Evolutionary conservation across 2,329 filamentous ascomycete species (phyloP).

Genomic region (Trichoderma harzianum): DNA sequence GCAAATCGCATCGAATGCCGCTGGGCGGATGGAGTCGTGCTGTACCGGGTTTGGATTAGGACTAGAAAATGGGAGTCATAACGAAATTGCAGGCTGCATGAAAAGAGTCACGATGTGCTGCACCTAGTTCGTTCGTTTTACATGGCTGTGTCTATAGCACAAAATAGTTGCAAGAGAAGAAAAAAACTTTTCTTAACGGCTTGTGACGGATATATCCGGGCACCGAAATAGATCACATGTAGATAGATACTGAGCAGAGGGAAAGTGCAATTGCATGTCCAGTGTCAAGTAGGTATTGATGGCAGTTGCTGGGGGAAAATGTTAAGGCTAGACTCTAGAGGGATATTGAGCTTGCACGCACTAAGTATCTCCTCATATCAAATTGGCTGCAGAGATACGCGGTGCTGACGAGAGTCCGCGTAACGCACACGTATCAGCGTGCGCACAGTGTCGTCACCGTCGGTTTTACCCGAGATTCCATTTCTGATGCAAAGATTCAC

Average conservation of each 20-base stretch:
- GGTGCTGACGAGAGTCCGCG: background rate
- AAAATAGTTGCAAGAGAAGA: background rate
- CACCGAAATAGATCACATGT: background rate
- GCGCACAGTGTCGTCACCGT: background rate
- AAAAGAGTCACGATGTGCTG: constrained; percentile 7
- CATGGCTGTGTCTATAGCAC: background rate
- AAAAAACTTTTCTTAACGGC: background rate
- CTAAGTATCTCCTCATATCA: background rate
- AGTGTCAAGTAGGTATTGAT: background rate
- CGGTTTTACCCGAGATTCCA: background rate
- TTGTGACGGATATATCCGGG: background rate
- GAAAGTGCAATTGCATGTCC: background rate
- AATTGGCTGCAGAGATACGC: background rate
- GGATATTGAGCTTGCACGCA: background rate
- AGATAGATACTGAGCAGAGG: background rate
- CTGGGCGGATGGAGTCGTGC: background rate
- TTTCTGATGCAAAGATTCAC: background rate
- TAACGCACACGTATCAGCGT: background rate
- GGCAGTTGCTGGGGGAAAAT: background rate
- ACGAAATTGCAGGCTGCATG: background rate
- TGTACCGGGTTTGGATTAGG: background rate
- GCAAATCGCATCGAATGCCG: constrained; percentile 5
- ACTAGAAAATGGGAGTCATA: background rate
- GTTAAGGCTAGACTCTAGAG: background rate
- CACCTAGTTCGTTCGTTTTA: background rate